phyloP scores from a whole-genome alignment of 1,284 basidiomycete genomes.

The Sutorius eximius region DNA sequence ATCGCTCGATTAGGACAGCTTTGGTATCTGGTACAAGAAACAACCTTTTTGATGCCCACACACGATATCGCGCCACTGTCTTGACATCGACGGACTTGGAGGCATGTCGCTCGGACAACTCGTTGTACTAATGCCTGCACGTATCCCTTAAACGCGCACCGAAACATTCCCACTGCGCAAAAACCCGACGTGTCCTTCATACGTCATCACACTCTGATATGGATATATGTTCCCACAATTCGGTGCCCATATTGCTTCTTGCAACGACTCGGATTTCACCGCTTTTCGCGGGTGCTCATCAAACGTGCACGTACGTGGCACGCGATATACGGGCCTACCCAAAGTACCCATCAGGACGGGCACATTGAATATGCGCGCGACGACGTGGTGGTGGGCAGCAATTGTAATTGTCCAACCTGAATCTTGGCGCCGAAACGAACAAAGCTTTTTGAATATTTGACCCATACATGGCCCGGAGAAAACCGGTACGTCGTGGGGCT shows the following conservation, averaged over 20 bases:
- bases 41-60: too few relatives aligned
- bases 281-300: neutral
- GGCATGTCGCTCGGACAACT: neutral
- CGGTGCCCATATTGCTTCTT: too few relatives aligned
- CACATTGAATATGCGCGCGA: neutral
- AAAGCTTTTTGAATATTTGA: too few relatives aligned
- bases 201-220: slow-evolving; percentile 12
- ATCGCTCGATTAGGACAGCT: slow-evolving; percentile 11
- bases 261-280: too few relatives aligned
- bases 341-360: neutral
- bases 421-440: neutral
- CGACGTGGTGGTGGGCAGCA: neutral
- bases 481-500: neutral
- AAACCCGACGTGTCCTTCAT: neutral
- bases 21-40: too few relatives aligned
- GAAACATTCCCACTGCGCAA: neutral
- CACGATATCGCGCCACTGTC: too few relatives aligned
- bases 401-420: neutral
- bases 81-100: too few relatives aligned
- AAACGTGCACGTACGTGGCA: neutral
- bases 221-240: slow-evolving; percentile 8
- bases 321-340: neutral
- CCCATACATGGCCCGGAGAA: neutral
- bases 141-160: neutral
- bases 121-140: neutral